These are phyloP conservation scores for Dothistroma septosporum DNA, from an alignment of 2,329 filamentous ascomycete genomes.

Conservation along the genomic window DNA sequence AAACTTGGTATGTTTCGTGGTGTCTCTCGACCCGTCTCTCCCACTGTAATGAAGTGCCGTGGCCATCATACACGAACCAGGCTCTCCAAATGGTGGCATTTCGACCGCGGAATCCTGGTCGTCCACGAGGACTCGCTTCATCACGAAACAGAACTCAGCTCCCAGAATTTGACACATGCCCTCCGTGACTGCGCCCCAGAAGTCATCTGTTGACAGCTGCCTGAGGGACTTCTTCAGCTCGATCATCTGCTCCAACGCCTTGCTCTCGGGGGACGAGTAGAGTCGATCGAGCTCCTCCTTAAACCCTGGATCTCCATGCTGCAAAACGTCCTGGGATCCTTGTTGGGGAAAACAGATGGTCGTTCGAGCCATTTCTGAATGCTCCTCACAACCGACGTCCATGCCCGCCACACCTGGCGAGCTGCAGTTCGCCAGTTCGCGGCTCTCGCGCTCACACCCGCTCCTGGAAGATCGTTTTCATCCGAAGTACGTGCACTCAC, in stretches of 20 bases:
- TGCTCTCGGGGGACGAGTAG: conserved; percentile 49
- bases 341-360: conserved; percentile 29
- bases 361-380: conserved; percentile 22
- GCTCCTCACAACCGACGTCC: conserved; percentile 10
- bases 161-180: conserved; percentile 59
- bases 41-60: conserved; percentile 61
- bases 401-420: conserved; percentile 5
- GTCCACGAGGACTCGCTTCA: conserved; percentile 58
- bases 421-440: background rate
- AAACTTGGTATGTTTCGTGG: conserved; percentile 60
- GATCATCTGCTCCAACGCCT: conserved; percentile 58
- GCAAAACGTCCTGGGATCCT: conserved; percentile 25
- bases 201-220: conserved; percentile 53
- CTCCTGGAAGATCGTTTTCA: background rate
- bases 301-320: conserved; percentile 27
- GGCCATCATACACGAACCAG: conserved; percentile 60
- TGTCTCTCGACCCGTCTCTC: conserved; percentile 52
- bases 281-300: conserved; percentile 21
- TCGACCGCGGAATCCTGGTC: conserved; percentile 57
- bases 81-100: conserved; percentile 58
- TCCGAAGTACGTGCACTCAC: background rate
- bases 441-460: background rate
- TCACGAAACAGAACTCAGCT: conserved; percentile 65
- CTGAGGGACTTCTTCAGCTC: conserved; percentile 55
- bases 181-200: conserved; percentile 62